These are phyloP conservation scores for Geotrichum aggregatum DNA, from an alignment of 1,139 yeast species.

Conservation along the genomic window DNA sequence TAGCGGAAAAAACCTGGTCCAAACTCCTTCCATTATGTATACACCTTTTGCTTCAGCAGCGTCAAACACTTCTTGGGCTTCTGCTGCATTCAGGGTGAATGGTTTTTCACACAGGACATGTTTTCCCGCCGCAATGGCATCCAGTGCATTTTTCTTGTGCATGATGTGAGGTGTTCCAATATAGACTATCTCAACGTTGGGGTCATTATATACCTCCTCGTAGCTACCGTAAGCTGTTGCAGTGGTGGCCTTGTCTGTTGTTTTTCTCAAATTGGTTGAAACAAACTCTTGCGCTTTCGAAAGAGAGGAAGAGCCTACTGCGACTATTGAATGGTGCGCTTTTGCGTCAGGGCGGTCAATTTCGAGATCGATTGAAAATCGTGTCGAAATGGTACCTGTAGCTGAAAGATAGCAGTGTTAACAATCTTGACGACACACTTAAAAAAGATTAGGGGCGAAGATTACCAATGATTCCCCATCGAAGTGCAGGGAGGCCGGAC, in stretches of 20 bases:
- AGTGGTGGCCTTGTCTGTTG: slow-evolving; percentile 21
- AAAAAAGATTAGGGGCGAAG: background rate
- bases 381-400: slow-evolving; percentile 34
- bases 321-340: slow-evolving; percentile 35
- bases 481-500: slow-evolving; percentile 18
- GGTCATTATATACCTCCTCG: slow-evolving; percentile 43
- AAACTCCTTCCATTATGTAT: slow-evolving; percentile 61
- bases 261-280: background rate
- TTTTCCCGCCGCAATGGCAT: slow-evolving; percentile 52
- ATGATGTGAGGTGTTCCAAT: slow-evolving; percentile 57
- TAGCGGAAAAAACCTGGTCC: slow-evolving; percentile 62
- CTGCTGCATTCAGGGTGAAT: slow-evolving; percentile 50
- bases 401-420: slow-evolving; percentile 20
- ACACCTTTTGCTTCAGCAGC: slow-evolving; percentile 47
- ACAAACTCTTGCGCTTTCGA: slow-evolving; percentile 32
- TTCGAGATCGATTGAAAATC: slow-evolving; percentile 33
- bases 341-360: slow-evolving; percentile 34
- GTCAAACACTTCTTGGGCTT: slow-evolving; percentile 45
- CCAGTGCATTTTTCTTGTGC: slow-evolving; percentile 50
- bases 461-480: slow-evolving; percentile 23
- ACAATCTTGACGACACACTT: no score
- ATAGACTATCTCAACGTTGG: slow-evolving; percentile 51
- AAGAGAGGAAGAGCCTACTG: slow-evolving; percentile 35
- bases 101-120: slow-evolving; percentile 64
- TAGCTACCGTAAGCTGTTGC: slow-evolving; percentile 36